These are phyloP conservation scores for Picea mariana DNA, from an alignment of 83 land plant genomes.

Conservation along the genomic window DNA sequence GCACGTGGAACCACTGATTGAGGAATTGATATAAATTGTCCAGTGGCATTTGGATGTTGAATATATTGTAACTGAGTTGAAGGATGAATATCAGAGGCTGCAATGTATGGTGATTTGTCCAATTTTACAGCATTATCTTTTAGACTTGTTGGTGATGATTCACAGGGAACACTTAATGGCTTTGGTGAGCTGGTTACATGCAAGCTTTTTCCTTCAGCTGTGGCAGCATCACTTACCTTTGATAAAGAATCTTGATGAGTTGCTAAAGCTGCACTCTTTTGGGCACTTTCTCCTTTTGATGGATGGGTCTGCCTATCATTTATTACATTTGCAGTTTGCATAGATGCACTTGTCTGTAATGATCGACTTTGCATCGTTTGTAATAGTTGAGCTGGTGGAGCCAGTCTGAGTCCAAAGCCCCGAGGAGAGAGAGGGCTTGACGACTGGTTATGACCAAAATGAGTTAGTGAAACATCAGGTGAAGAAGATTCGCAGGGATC, in stretches of 20 bases:
- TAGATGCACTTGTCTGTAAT: conserved; percentile 15
- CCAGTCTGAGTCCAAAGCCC: conserved; percentile 52
- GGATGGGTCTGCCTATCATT: conserved; percentile 20
- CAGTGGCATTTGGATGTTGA: background rate
- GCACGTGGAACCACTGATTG: conserved; percentile 3
- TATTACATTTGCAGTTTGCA: conserved; percentile 17
- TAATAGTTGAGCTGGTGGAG: conserved; percentile 54
- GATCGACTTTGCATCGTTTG: conserved; percentile 15
- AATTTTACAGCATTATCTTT: background rate
- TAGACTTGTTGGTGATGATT: background rate
- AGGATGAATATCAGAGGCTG: background rate
- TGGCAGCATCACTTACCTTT: background rate
- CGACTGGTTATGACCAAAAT: conserved; percentile 25
- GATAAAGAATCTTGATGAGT: conserved; percentile 4
- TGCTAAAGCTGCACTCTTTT: conserved; percentile 18
- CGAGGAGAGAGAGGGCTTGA: conserved; percentile 20
- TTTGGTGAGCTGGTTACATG: background rate
- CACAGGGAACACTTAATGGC: background rate
- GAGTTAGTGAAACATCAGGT: conserved; percentile 29
- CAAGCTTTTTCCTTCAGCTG: conserved; percentile 1
- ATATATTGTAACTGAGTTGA: background rate
- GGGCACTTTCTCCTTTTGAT: conserved; percentile 22
- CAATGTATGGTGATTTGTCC: background rate
- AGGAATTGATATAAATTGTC: conserved; percentile 4
- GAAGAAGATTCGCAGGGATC: conserved; percentile 22